Base-by-base conservation (phyloP, 2,329 filamentous ascomycete genomes). In the Apiospora pterosperma region DNA sequence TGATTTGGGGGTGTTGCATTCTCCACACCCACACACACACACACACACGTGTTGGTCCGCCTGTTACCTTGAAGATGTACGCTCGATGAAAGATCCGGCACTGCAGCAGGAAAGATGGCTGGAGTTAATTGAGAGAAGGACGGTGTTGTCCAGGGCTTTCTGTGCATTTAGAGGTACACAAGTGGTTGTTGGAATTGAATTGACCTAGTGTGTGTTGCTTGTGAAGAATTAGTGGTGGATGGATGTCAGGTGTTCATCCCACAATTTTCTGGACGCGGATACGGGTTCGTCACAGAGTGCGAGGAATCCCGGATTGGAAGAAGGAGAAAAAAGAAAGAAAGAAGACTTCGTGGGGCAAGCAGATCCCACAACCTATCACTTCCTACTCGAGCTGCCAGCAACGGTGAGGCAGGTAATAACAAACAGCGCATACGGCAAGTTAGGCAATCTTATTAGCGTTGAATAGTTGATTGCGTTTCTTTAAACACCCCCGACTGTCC, bases 401-500 rank as follows among this genome's bases (percentile, higher is more conserved):
- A n/a, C n/a, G n/a, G n/a, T n/a, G n/a, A n/a, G 16, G 38, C 16
- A 41, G 6, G 38, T 19, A 38, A 38, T 12, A 28, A 28, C 44
- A 52, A 52, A 34, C 48, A n/a, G 48, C 5, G 48, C 16, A 34
- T n/a, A 8, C 19, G 28, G 25, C 19, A 25, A 55, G 16, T 19
- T 34, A 55, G 48, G 48, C 48, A 55, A 55, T 55, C 48, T 55
- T 55, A 55, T 34, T 55, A 55, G 48, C 48, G 48, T 55, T 34
- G 48, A 8, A 4, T 41, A 16, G 38, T 41, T 41, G 38, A 41
- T 48, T 28, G 25, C 44, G 44, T 7, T 52, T 23, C 44, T 52
- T 31, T 14, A 10, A 19, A 25, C 44, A 48, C n/a, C n/a, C 44
- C 25, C 44, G 44, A 28, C 44, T 31, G 16, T 16, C 48, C 34